Evolutionary conservation across 148 eudicot genomes (phyloP), one percentile per base, ranked within the genome.

Genomic region (Vaccinium vitisidaea): DNA sequence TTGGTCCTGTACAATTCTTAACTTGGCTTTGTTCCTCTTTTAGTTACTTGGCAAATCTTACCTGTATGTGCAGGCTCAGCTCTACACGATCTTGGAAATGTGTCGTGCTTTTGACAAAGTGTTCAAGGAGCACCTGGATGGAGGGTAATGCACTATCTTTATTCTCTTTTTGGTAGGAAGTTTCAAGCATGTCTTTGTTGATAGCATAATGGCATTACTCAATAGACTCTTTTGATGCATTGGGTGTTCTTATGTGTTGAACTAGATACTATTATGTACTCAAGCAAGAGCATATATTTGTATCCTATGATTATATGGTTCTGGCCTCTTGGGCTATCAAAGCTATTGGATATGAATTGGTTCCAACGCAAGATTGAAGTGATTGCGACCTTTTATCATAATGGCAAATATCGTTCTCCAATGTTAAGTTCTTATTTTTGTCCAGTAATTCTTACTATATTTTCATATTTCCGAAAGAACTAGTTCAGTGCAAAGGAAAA

Each of bases 21-120:
- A 14, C 32, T 12, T 58, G 61, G 19, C 36, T 77, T 19, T 49
- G 3, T 5, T 36, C 16, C 53, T 56, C 53, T 56, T 27, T 56
- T 84, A 61, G 21, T 52, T 21, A 36, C 48, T 30, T 53, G 55
- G 61, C n/a, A 43, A 74, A 15, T 63, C 55, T 77, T 85, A 27
- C 52, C 30, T 85, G 5, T 75, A 84, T 87, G 5, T 84, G 84
- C 95, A 97, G 99, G 99, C 99, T 82, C 99, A 97, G 83, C 88
- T 97, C 54, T 97, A 94, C 87, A 97, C 98, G 36, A 97, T 97
- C 82, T 88, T 97, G 91, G 99, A 95, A 87, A 89, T 97, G 96
- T 95, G 99, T 52, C 98, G 99, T 84, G 99, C 99, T 85, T 97
- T 97, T 91, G 99, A 97, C 84, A 92, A 91, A 80, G 88, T 95